Percentiles rank a stretch among this genome's conserved stretches.
These are phyloP conservation scores for Ophiostoma piceae DNA, from an alignment of 2,329 filamentous ascomycete genomes.

Conservation along the genomic window DNA sequence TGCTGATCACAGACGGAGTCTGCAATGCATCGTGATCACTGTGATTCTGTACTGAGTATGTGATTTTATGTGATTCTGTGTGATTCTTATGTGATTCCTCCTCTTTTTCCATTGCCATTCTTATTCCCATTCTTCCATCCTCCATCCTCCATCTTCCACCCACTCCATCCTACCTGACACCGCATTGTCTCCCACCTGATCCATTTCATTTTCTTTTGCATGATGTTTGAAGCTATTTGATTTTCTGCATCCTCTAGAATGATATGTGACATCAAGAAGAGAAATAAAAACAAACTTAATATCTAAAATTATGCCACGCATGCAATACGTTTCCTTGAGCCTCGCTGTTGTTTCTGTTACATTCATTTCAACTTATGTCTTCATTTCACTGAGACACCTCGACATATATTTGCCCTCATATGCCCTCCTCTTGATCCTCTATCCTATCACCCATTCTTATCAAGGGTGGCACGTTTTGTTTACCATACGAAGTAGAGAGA, in stretches of 20 bases:
- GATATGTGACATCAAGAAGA: too few relatives aligned
- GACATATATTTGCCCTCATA: not conserved
- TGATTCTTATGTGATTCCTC: not conserved
- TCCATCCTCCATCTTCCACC: too few relatives aligned
- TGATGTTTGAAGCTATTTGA: not conserved
- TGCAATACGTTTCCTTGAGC: not conserved
- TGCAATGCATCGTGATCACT: not conserved
- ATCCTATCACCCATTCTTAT: not conserved
- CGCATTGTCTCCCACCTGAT: not conserved
- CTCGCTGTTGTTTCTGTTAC: not conserved
- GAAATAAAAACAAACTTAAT: too few relatives aligned
- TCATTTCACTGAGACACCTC: not conserved
- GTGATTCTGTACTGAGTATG: not conserved
- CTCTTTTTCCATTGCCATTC: not conserved
- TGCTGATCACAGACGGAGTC: not conserved
- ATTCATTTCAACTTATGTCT: too few relatives aligned
- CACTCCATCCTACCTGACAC: too few relatives aligned
- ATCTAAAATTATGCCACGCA: too few relatives aligned
- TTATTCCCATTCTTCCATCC: too few relatives aligned
- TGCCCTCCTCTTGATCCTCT: not conserved
- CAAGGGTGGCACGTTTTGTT: too few relatives aligned
- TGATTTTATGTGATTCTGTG: too few relatives aligned
- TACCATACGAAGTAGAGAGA: too few relatives aligned
- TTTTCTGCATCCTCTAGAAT: not conserved
- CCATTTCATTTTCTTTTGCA: constrained; percentile 1